These are phyloP conservation scores for Aspergillus thermomutatus DNA, from an alignment of 2,329 filamentous ascomycete species.

Conservation along the genomic window DNA sequence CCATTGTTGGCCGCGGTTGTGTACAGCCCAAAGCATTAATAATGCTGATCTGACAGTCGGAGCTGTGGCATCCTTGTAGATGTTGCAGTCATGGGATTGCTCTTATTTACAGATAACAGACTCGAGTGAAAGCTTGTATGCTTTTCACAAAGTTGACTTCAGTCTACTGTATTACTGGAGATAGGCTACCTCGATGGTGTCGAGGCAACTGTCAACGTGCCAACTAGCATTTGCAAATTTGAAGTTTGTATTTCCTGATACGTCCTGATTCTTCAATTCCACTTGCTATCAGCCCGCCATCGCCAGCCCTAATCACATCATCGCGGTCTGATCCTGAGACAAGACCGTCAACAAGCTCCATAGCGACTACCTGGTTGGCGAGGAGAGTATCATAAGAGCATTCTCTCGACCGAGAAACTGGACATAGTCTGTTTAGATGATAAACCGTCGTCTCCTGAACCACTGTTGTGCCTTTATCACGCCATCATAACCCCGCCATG, in stretches of 20 bases:
- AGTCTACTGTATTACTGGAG: no score
- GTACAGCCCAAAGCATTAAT: slow-evolving; percentile 4
- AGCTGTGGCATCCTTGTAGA: background rate
- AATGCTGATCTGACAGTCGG: background rate
- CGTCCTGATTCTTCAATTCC: no score
- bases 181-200: no score
- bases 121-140: no score
- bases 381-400: background rate
- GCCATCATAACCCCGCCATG: slow-evolving; percentile 32
- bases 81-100: background rate
- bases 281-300: background rate
- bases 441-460: background rate
- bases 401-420: background rate
- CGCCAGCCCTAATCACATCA: slow-evolving; percentile 7
- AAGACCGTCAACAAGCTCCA: background rate
- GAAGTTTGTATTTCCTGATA: background rate
- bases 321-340: background rate
- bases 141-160: no score
- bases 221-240: background rate
- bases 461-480: slow-evolving; percentile 19
- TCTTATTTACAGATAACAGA: no score
- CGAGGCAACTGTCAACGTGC: no score
- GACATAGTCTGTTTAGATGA: background rate
- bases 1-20: slow-evolving; percentile 25
- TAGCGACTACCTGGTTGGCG: background rate